Evolutionary conservation across 495 filamentous ascomycete species (phyloP).

Genomic region (Massariosphaeria phaeospora): DNA sequence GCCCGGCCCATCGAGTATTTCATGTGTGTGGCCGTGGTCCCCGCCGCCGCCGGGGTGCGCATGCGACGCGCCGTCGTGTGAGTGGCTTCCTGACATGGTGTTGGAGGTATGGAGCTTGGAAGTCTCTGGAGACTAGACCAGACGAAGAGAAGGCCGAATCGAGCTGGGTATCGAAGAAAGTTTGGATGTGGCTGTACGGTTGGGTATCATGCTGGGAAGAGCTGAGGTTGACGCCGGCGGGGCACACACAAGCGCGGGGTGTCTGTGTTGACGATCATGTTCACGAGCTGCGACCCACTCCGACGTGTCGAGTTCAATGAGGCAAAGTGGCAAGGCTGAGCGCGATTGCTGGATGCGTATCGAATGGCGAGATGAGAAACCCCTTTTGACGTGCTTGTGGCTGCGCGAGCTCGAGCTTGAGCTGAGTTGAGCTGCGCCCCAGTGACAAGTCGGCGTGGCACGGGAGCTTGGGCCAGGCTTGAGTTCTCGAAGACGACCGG

Average conservation of each 20-base stretch:
- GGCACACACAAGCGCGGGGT: background rate
- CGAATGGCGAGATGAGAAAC: background rate
- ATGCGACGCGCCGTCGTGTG: conserved; percentile 47
- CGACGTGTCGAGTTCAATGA: background rate
- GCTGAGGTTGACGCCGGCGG: conserved; percentile 3
- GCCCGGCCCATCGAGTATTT: conserved; percentile 91
- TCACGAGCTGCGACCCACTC: background rate
- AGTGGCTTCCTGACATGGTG: conserved; percentile 48
- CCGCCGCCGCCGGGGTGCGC: conserved; percentile 43
- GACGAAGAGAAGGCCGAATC: background rate
- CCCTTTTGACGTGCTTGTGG: conserved; percentile 8
- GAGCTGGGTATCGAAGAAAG: background rate
- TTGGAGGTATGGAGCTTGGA: background rate
- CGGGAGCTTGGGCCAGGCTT: background rate
- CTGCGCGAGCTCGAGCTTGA: background rate
- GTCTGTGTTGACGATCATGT: no score
- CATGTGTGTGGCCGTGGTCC: conserved; percentile 92
- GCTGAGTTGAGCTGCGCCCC: no score
- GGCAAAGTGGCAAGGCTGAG: background rate
- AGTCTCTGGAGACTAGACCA: no score
- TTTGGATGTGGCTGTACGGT: conserved; percentile 7
- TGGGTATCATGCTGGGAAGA: background rate
- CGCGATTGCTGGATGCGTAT: background rate
- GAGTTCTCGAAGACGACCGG: no score
- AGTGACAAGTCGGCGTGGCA: background rate